Conservation (phyloP, 2,329 filamentous ascomycete species). For the Clonostachys sp. region DNA sequence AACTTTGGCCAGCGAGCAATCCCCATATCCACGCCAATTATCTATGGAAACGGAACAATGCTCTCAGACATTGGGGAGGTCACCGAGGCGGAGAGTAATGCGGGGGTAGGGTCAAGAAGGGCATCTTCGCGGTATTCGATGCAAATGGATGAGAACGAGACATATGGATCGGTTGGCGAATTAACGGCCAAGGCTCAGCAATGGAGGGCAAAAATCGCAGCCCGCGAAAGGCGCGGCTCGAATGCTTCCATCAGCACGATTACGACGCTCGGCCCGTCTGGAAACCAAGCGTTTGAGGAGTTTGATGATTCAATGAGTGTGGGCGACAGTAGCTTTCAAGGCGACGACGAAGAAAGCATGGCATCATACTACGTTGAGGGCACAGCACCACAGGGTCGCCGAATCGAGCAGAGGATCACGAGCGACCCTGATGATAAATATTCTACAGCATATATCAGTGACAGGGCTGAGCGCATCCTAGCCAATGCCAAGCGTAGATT, state of each 20-base stretch:
- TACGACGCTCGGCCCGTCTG: conserved; percentile 36
- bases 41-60: conserved; percentile 67
- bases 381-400: conserved; percentile 14
- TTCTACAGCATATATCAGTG: conserved; percentile 72
- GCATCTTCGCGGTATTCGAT: conserved; percentile 26
- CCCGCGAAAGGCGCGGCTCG: conserved; percentile 44
- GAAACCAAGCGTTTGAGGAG: conserved; percentile 41
- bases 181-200: conserved; percentile 32
- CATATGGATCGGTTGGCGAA: conserved; percentile 9
- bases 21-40: conserved; percentile 57
- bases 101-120: conserved; percentile 30
- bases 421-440: conserved; percentile 47
- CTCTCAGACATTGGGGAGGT: conserved; percentile 60
- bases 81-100: conserved; percentile 46
- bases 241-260: conserved; percentile 59
- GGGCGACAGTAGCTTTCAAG: conserved; percentile 61
- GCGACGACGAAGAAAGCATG: conserved; percentile 64
- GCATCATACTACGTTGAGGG: conserved; percentile 52
- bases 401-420: neutral
- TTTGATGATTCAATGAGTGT: conserved; percentile 60
- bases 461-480: conserved; percentile 82
- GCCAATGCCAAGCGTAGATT: conserved; percentile 88
- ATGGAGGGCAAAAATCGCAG: conserved; percentile 17
- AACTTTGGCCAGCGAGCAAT: conserved; percentile 36
- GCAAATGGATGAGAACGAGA: conserved; percentile 22